Evolutionary conservation across 2,329 filamentous ascomycete genomes (phyloP).

Genomic region (Fusarium albosuccineum): DNA sequence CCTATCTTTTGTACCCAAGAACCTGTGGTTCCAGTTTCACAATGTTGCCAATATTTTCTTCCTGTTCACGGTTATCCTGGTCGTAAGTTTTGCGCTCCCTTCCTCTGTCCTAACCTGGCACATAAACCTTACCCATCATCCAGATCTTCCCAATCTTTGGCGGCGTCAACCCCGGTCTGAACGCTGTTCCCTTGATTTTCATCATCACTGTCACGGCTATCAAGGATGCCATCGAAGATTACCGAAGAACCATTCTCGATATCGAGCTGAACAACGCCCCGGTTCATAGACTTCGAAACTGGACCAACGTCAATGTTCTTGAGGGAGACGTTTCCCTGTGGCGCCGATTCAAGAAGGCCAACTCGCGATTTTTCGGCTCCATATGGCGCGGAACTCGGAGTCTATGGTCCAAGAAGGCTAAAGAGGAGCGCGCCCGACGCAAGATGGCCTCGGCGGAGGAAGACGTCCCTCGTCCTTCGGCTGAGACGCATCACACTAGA

Average conservation of each 20-base stretch:
- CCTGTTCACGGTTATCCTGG: conserved; percentile 93
- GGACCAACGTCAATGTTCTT: conserved; percentile 92
- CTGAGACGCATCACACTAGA: conserved; percentile 53
- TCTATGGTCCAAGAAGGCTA: conserved; percentile 66
- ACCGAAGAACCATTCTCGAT: conserved; percentile 89
- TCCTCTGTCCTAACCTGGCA: conserved; percentile 5
- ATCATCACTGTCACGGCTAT: conserved; percentile 90
- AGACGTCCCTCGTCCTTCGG: conserved; percentile 73
- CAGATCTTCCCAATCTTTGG: conserved; percentile 98
- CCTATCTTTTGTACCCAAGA: conserved; percentile 94
- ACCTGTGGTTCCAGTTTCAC: conserved; percentile 97
- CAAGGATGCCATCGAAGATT: conserved; percentile 97
- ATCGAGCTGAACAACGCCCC: conserved; percentile 96
- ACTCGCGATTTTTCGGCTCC: conserved; percentile 70
- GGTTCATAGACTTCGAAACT: conserved; percentile 88
- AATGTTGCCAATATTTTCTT: conserved; percentile 99
- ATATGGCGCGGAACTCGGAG: conserved; percentile 63
- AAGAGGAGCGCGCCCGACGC: conserved; percentile 62
- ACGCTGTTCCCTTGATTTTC: conserved; percentile 91
- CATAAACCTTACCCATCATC: conserved; percentile 36
- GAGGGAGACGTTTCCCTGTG: conserved; percentile 88
- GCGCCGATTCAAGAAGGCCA: conserved; percentile 92
- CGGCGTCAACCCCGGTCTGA: conserved; percentile 88
- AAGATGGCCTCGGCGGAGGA: conserved; percentile 51
- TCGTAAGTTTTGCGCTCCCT: conserved; percentile 70